Base-by-base conservation (phyloP, 257 asterid species). In the Nicotiana otophora region DNA sequence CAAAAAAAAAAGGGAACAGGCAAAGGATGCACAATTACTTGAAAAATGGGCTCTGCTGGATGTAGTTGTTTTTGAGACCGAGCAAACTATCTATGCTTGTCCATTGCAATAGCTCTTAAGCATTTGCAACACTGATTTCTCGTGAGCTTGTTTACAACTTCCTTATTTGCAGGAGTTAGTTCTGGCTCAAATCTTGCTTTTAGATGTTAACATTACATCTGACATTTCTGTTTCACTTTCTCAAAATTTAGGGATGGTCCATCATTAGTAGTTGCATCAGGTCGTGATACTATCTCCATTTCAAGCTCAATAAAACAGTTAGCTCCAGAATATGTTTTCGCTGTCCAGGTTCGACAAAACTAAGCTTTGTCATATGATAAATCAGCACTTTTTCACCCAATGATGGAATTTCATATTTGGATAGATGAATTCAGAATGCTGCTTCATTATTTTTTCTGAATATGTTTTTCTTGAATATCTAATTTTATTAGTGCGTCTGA, bases 231-330 rank as follows among this genome's bases (percentile, higher is more conserved):
- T 74, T 64, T 54, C 10, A 28, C 72, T 64, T 64, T 81, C 58
- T 81, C 58, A 83, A 76, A 81, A 77, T 88, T 58, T 82, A 95
- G 98, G 95, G 91, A 93, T 81, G 98, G 96, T 48, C 94, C 98
- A 46, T 39, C 84, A 82, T 87, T 93, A 92, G 92, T 95, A 87
- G 95, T 95, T 80, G 98, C 97, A 85, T 93, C 98, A 46, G 98
- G 98, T 72, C 94, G 87, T 78, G 98, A 91, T 87, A 95, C 98
- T 42, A 91, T 95, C 82, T 76, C 94, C 69, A 84, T 87, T 83
- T 92, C 97, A 81, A 92, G 92, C 87, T 88, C 90, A 31, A 82
- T 91, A 79, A 93, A 91, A 89, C 87, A 84, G 82, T 85, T 93
- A 84, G 95, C 88, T 86, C 98, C 95, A 28, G 92, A 89, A 77